Evolutionary conservation across 2,329 filamentous ascomycete species (phyloP).

Genomic region (Exophiala mesophila): DNA sequence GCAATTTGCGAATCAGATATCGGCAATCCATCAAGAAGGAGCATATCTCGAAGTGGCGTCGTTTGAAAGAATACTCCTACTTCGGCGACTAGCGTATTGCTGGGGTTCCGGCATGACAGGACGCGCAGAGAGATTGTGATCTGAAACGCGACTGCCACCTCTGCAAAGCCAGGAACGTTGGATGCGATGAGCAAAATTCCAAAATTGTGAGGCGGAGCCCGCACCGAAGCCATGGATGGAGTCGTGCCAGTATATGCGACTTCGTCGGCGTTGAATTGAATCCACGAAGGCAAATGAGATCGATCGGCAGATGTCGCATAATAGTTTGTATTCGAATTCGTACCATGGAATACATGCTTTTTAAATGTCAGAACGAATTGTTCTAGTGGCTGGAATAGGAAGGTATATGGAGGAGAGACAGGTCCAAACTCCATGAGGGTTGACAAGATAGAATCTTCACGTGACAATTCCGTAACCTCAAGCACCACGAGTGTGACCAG

Average conservation of each 20-base stretch:
- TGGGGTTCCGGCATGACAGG: conserved; percentile 57
- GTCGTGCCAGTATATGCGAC: conserved; percentile 68
- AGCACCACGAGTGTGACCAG: conserved; percentile 68
- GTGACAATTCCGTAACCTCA: conserved; percentile 34
- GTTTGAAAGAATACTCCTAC: conserved; percentile 51
- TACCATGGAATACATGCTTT: conserved; percentile 59
- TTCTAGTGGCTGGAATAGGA: conserved; percentile 36
- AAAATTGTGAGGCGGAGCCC: conserved; percentile 67
- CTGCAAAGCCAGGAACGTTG: conserved; percentile 72
- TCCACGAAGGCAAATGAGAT: conserved; percentile 80
- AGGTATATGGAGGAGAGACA: conserved; percentile 35
- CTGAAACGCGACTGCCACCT: conserved; percentile 60
- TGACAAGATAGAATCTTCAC: conserved; percentile 32
- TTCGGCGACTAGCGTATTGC: conserved; percentile 55
- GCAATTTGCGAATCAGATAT: conserved; percentile 48
- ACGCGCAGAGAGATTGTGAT: conserved; percentile 68
- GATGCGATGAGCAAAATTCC: conserved; percentile 70
- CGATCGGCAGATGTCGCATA: conserved; percentile 72
- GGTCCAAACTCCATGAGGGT: conserved; percentile 35
- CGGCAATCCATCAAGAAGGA: conserved; percentile 56
- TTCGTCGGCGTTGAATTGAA: conserved; percentile 62
- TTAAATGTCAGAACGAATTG: conserved; percentile 68
- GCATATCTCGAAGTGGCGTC: conserved; percentile 44
- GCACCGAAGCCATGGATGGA: conserved; percentile 58
- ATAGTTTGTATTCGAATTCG: conserved; percentile 56